Conservation (phyloP, 495 filamentous ascomycete species). For the Penicillium nucicola region DNA sequence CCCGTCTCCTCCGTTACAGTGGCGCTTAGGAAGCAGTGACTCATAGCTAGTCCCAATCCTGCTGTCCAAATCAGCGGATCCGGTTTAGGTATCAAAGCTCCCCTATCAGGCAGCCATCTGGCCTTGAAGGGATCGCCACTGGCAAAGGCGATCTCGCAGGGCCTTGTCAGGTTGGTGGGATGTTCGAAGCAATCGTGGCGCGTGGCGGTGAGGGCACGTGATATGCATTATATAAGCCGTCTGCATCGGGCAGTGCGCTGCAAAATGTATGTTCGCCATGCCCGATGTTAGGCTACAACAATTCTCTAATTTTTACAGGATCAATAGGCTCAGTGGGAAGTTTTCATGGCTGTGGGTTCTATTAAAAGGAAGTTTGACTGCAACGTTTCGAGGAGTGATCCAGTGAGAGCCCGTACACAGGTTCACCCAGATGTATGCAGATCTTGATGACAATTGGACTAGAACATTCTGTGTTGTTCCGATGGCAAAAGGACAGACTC, state of each 20-base stretch:
- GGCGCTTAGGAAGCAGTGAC: conserved; percentile 6
- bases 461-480: neutral
- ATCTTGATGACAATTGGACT: neutral
- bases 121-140: neutral
- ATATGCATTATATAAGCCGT: neutral
- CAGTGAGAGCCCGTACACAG: neutral
- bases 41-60: conserved; percentile 3
- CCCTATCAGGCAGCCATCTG: conserved; percentile 6
- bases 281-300: conserved; percentile 8
- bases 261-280: conserved; percentile 1
- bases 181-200: too few species aligned
- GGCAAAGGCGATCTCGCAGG: too few species aligned
- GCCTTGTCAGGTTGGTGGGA: too few species aligned
- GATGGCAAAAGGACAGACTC: neutral
- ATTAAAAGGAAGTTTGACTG: neutral
- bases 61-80: neutral
- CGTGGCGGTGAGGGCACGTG: neutral
- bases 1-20: neutral
- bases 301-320: neutral
- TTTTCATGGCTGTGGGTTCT: neutral
- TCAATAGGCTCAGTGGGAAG: neutral
- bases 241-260: conserved; percentile 3
- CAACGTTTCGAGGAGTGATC: neutral
- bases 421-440: neutral
- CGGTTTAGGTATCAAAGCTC: conserved; percentile 6